Base-by-base conservation (phyloP, 1,139 yeast genomes). In the Meyerozyma smithsonii region DNA sequence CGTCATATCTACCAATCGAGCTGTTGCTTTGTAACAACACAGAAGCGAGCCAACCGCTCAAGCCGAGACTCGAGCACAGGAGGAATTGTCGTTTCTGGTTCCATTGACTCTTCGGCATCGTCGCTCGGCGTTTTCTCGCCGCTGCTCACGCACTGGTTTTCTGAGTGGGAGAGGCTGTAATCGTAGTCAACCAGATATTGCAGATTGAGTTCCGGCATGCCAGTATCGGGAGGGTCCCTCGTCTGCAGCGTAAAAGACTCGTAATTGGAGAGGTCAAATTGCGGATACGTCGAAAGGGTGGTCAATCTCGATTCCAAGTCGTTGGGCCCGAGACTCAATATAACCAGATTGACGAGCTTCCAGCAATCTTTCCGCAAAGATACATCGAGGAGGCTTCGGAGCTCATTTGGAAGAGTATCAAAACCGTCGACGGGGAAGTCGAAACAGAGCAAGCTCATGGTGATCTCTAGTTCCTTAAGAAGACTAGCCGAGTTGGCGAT, bases 361-460 rank as follows among this genome's bases (percentile, higher is more conserved):
- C 82, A 79, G 45, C 85, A 77, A 46, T 77, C 79, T 20, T 68
- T 64, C 41, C 89, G 62, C 44, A 81, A 53, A 12, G 78, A 70
- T 30, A 77, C 57, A 39, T 81, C 75, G 49, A 81, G 72, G 25
- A 82, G 55, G 20, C 63, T 59, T 34, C 72, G 61, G 46, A 82
- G 58, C 45, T 73, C 77, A 20, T 64, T 64, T 0, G 89, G 89
- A 30, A 82, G 54, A 16, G 65, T 67, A 26, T 61, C 63, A 4
- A 64, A 53, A 17, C 62, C 55, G 20, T 56, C 56, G 5, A 57
- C 42, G 43, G 69, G 74, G 47, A 70, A 69, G 38, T 59, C 64
- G 48, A 79, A 79, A 49, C 85, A 80, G 24, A 84, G 62, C 39
- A 80, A 64, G 40, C 88, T 81, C 87, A 84, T 82, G 8, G 87